Evolutionary conservation across 306 rosid genomes (phyloP).

Genomic region (Abrus pulchellus): DNA sequence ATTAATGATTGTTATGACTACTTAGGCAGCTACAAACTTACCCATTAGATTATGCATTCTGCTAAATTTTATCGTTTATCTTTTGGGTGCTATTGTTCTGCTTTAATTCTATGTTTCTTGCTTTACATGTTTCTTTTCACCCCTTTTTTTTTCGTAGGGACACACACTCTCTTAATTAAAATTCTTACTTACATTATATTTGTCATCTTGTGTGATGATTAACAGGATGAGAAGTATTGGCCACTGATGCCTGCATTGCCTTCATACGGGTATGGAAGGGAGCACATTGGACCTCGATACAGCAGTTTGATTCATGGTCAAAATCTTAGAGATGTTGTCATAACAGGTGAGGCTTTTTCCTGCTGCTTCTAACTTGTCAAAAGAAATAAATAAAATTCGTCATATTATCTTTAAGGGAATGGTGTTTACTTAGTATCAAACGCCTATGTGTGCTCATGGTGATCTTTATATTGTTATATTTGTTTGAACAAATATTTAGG

Average conservation of each 20-base stretch:
- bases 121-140: neutral
- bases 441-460: too few species aligned
- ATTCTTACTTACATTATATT: constrained; percentile 40
- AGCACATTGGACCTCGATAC: constrained; percentile 85
- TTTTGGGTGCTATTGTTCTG: neutral
- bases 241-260: constrained; percentile 93
- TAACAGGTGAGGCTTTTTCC: constrained; percentile 70
- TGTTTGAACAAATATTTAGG: too few species aligned
- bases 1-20: neutral
- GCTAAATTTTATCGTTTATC: neutral
- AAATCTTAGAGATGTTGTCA: constrained; percentile 86
- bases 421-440: too few species aligned
- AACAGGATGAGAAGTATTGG: constrained; percentile 92
- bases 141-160: too few species aligned
- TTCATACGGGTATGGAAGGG: constrained; percentile 98
- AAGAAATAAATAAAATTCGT: too few species aligned
- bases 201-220: constrained; percentile 42
- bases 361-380: neutral
- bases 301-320: constrained; percentile 94
- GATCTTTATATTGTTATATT: too few species aligned
- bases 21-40: neutral
- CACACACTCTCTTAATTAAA: neutral
- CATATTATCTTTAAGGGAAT: too few species aligned
- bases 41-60: neutral
- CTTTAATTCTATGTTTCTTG: neutral